phyloP scores from a whole-genome alignment of 2,329 filamentous ascomycete genomes.

The Microcyclosporella mali region DNA sequence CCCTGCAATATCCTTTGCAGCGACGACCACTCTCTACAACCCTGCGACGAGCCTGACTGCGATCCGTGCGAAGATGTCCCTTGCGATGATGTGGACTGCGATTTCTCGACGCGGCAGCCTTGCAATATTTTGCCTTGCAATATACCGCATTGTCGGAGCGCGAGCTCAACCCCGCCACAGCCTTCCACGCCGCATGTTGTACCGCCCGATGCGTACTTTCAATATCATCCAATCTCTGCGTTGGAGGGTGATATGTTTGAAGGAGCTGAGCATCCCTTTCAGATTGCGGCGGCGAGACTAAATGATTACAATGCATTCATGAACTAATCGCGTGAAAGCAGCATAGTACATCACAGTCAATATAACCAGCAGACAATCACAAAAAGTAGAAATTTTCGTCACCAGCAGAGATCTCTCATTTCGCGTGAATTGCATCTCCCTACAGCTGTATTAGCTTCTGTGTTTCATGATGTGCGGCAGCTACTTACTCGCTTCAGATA shows the following conservation, averaged over 20 bases:
- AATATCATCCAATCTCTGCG: constrained; percentile 13
- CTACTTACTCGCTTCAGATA: too few relatives aligned
- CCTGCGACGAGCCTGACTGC: constrained; percentile 12
- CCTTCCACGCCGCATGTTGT: constrained; percentile 16
- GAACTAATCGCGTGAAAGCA: constrained; percentile 6
- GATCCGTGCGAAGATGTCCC: constrained; percentile 20
- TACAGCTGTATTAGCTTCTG: too few relatives aligned
- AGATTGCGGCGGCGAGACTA: constrained; percentile 14
- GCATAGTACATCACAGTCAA: too few relatives aligned
- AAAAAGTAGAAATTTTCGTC: too few relatives aligned
- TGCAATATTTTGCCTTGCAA: constrained; percentile 16
- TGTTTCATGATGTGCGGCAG: too few relatives aligned
- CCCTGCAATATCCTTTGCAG: constrained; percentile 22
- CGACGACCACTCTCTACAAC: constrained; percentile 13
- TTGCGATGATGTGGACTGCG: constrained; percentile 20
- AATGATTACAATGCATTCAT: constrained; percentile 17
- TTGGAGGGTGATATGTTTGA: constrained; percentile 14
- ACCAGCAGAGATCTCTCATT: too few relatives aligned
- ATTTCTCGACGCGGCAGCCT: constrained; percentile 12
- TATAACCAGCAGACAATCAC: too few relatives aligned
- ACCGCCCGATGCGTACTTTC: constrained; percentile 12
- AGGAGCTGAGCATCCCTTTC: constrained; percentile 20
- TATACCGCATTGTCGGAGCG: constrained; percentile 17
- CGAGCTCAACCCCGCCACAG: constrained; percentile 16
- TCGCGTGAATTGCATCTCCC: too few relatives aligned